phyloP scores from a whole-genome alignment of 768 basidiomycete species.

The Tylopilus rubrobrunneus region DNA sequence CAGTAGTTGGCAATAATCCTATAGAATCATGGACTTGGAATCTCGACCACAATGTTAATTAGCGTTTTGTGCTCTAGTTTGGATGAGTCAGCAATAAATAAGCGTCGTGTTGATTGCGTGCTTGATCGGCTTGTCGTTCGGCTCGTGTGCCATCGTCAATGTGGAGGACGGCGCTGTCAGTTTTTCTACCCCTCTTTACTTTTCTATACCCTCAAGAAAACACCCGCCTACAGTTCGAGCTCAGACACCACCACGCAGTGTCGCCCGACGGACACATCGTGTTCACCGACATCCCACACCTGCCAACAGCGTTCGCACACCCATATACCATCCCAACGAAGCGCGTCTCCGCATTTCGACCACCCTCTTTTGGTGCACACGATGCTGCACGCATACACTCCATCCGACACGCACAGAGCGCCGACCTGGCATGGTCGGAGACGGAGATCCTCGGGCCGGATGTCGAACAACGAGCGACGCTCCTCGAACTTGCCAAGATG shows the following conservation, averaged over 20 bases:
- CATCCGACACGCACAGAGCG: constrained; percentile 42
- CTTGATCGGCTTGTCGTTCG: neutral
- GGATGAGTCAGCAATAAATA: constrained; percentile 21
- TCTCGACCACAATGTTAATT: neutral
- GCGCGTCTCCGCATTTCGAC: constrained; percentile 37
- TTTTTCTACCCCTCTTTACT: constrained; percentile 40
- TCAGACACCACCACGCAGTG: constrained; percentile 61
- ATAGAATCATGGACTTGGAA: neutral
- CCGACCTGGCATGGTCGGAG: constrained; percentile 62
- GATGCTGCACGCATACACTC: constrained; percentile 44
- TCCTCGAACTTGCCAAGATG: constrained; percentile 90
- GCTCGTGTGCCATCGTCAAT: constrained; percentile 16
- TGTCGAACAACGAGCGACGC: constrained; percentile 66
- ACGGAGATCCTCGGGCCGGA: constrained; percentile 73
- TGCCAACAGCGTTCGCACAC: constrained; percentile 7
- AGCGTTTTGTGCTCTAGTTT: neutral
- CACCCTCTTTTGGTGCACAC: constrained; percentile 45
- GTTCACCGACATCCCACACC: constrained; percentile 46
- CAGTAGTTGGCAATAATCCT: too few species aligned
- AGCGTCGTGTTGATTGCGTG: neutral
- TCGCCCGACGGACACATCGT: constrained; percentile 45
- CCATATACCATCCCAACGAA: constrained; percentile 39
- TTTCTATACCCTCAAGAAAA: constrained; percentile 11
- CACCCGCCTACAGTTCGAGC: constrained; percentile 42
- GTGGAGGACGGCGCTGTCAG: constrained; percentile 44